These are phyloP conservation scores for Brassica incana DNA, from an alignment of 345 rosid genomes.

Conservation along the genomic window DNA sequence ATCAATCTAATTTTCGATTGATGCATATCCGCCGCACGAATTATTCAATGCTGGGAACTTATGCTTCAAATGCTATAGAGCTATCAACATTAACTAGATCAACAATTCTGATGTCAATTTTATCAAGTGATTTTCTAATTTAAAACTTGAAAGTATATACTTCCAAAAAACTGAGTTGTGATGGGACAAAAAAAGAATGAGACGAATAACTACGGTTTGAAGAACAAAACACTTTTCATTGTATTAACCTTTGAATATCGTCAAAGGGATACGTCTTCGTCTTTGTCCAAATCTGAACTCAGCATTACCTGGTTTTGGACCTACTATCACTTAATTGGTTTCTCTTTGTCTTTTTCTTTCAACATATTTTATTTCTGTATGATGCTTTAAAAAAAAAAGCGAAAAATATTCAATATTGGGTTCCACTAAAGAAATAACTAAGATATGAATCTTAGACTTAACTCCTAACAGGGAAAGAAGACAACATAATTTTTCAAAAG, in stretches of 20 bases:
- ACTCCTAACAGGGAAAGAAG: conserved; percentile 4
- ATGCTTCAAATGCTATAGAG: too few relatives aligned
- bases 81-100: not conserved
- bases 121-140: not conserved
- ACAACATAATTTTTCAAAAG: not conserved
- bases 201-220: conserved; percentile 23
- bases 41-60: not conserved
- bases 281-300: conserved; percentile 24
- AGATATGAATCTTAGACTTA: conserved; percentile 19
- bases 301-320: conserved; percentile 35
- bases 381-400: conserved; percentile 23
- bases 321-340: conserved; percentile 12
- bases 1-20: not conserved
- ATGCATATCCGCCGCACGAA: not conserved
- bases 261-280: conserved; percentile 27
- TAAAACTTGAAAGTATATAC: conserved; percentile 3
- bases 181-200: conserved; percentile 33
- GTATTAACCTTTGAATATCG: conserved; percentile 30
- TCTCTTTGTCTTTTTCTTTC: conserved; percentile 12
- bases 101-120: not conserved
- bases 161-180: conserved; percentile 24
- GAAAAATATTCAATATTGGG: not conserved
- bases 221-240: conserved; percentile 16
- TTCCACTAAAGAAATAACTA: conserved; percentile 21
- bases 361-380: not conserved